Conservation (phyloP, 257 asterid species). For the Solanum piurae region DNA sequence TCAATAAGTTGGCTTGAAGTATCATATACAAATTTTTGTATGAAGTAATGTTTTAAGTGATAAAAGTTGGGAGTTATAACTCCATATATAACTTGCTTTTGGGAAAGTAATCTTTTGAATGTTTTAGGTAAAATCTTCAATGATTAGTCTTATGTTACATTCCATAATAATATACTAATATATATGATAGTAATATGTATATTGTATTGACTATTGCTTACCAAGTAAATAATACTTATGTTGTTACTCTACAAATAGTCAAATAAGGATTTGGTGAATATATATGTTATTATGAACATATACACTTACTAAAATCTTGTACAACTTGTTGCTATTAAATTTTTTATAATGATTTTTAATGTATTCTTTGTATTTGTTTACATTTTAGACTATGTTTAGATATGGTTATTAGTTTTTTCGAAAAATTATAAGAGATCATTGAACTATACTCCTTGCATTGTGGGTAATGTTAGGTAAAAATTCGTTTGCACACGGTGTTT, state of each 20-base stretch:
- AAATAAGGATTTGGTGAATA: not conserved
- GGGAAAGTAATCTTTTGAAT: not conserved
- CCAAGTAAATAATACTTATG: not conserved
- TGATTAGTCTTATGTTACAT: not conserved
- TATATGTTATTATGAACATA: not conserved
- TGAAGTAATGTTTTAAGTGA: too few species aligned
- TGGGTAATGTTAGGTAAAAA: not conserved
- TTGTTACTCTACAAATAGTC: not conserved
- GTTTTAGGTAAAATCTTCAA: not conserved
- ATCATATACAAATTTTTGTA: too few species aligned
- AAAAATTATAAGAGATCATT: not conserved
- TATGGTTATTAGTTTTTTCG: not conserved
- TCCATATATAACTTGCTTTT: too few species aligned
- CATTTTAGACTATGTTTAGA: not conserved
- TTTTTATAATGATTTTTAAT: too few species aligned
- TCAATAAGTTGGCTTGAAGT: not conserved
- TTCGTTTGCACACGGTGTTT: accelerated
- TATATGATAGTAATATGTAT: not conserved
- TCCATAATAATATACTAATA: not conserved
- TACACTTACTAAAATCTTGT: not conserved
- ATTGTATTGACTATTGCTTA: not conserved
- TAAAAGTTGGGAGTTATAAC: too few species aligned
- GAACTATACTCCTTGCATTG: not conserved
- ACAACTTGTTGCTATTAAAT: not conserved
- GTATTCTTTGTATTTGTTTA: not conserved